phyloP scores from a whole-genome alignment of 176 grass and related monocot species.

The Tillandsia fasciculata region DNA sequence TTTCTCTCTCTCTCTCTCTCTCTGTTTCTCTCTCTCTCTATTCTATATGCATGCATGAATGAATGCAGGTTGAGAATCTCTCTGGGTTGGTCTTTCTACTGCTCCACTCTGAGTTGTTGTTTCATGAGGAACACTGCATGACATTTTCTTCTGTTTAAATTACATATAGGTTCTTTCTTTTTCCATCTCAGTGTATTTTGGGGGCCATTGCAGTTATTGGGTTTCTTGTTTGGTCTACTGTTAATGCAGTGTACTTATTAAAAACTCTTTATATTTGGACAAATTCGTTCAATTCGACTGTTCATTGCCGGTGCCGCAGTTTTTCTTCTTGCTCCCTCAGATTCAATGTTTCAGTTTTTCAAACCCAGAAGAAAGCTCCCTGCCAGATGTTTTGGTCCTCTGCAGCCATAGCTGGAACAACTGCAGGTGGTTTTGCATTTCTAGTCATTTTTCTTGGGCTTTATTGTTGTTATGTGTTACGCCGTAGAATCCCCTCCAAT shows the following conservation, averaged over 20 bases:
- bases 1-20: background rate
- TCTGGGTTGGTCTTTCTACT: background rate
- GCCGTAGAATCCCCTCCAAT: constrained; percentile 25
- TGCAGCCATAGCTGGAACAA: constrained; percentile 55
- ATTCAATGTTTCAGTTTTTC: constrained; percentile 54
- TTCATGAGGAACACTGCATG: constrained; percentile 1
- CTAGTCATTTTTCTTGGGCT: constrained; percentile 22
- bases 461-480: constrained; percentile 31
- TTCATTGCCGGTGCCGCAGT: constrained; percentile 10
- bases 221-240: too few species aligned
- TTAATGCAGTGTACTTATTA: too few species aligned
- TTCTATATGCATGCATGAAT: constrained; percentile 6
- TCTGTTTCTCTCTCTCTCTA: constrained; percentile 15
- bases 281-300: constrained; percentile 6
- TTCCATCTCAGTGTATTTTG: too few species aligned
- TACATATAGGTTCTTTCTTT: too few species aligned
- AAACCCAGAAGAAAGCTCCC: background rate
- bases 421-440: constrained; percentile 30
- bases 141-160: background rate
- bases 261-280: background rate
- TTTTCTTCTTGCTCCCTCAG: constrained; percentile 22
- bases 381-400: constrained; percentile 54
- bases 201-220: too few species aligned
- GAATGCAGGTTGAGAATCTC: constrained; percentile 15
- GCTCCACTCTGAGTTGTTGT: constrained; percentile 7